A percentile compares a stretch with the other conserved stretches of the same genome.
Evolutionary conservation across 495 filamentous ascomycete species (phyloP).

Genomic region (Penicillium paradoxum): DNA sequence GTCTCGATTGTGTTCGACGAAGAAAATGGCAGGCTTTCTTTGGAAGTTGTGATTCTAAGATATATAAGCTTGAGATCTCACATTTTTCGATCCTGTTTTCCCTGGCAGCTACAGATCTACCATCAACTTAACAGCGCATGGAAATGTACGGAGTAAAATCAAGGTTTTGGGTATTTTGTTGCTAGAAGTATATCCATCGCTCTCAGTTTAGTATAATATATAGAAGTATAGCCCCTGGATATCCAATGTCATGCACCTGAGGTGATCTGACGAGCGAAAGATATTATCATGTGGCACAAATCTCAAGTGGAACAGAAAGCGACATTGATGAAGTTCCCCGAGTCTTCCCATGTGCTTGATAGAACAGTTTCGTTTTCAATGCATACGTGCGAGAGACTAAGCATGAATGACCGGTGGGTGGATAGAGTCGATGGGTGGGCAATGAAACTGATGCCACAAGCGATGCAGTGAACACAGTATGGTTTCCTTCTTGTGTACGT

Average conservation of each 20-base stretch:
- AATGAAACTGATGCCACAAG: not conserved
- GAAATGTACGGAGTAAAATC: no score
- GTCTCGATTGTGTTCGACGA: not conserved
- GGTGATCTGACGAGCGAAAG: no score
- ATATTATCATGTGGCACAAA: not conserved
- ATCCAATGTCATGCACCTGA: no score
- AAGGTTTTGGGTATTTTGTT: no score
- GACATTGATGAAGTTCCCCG: not conserved
- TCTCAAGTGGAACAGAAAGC: constrained; percentile 4
- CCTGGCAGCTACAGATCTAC: no score
- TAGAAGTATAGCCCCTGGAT: no score
- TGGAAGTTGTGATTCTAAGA: no score
- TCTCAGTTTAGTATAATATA: no score
- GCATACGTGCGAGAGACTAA: constrained; percentile 10
- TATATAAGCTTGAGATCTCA: no score
- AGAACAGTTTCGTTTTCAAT: not conserved
- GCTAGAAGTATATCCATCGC: no score
- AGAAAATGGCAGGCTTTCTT: not conserved
- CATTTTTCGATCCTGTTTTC: no score
- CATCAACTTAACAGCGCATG: no score
- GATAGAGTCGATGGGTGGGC: not conserved
- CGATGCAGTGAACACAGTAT: constrained; percentile 1
- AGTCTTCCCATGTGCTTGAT: not conserved
- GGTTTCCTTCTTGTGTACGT: not conserved
- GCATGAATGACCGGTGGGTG: constrained; percentile 11